Conservation (phyloP, 2,329 filamentous ascomycete species). For the Sporothrix brunneoviolacea region DNA sequence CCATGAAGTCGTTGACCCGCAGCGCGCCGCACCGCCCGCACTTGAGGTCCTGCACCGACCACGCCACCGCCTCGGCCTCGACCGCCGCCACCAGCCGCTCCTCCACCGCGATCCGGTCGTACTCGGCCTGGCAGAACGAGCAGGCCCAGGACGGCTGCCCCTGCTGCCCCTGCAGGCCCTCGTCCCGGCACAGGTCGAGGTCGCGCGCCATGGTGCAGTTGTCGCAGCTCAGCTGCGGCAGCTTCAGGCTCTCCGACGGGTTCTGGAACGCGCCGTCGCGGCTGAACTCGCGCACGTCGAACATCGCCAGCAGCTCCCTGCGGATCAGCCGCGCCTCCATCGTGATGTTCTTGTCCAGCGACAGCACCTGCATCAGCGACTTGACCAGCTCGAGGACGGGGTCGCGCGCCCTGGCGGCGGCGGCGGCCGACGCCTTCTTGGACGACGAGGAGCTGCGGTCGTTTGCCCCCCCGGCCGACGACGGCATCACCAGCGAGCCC, state of each 20-base stretch:
- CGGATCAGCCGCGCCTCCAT: slow-evolving; percentile 82
- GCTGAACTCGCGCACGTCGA: slow-evolving; percentile 92
- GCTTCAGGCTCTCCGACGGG: slow-evolving; percentile 66
- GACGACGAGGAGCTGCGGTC: slow-evolving; percentile 8
- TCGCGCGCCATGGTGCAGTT: slow-evolving; percentile 86
- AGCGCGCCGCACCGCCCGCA: slow-evolving; percentile 66
- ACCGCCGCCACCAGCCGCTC: slow-evolving; percentile 73
- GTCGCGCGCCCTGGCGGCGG: slow-evolving; percentile 43
- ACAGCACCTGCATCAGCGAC: slow-evolving; percentile 83
- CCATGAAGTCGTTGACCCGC: slow-evolving; percentile 87
- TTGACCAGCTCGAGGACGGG: slow-evolving; percentile 89
- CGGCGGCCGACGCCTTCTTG: slow-evolving; percentile 10
- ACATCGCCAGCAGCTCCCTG: slow-evolving; percentile 80
- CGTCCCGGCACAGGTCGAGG: slow-evolving; percentile 86
- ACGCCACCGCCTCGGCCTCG: slow-evolving; percentile 67
- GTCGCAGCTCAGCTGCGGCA: slow-evolving; percentile 75
- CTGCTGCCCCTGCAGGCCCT: slow-evolving; percentile 50
- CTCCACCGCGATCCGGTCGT: slow-evolving; percentile 74
- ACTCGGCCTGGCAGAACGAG: slow-evolving; percentile 65
- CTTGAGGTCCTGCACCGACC: slow-evolving; percentile 85
- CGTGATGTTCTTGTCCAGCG: slow-evolving; percentile 81
- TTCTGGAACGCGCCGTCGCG: slow-evolving; percentile 82
- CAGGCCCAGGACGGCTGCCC: slow-evolving; percentile 62
- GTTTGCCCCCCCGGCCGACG: slow-evolving; percentile 14
- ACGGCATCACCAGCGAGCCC: slow-evolving; percentile 45